Evolutionary conservation across 2,329 filamentous ascomycete genomes (phyloP), one percentile per base, ranked within the genome.

Genomic region (Metarhizium rileyi): DNA sequence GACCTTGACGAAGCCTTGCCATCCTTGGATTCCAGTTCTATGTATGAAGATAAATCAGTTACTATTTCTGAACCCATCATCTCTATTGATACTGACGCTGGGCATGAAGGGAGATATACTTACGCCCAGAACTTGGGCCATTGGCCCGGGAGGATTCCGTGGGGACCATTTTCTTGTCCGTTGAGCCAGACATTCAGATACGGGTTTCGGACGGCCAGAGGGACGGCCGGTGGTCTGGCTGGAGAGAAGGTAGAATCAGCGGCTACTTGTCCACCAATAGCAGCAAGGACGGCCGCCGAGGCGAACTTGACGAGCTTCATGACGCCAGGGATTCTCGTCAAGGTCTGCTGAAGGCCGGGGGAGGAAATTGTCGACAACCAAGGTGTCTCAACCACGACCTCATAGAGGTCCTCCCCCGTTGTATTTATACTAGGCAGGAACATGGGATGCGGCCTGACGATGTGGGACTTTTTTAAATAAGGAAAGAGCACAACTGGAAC

Each of bases 151-250:
- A 90, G 72, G 52, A 84, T 77, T 1, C 83, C 83, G 30, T 81
- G 81, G 59, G 83, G 79, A 9, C 78, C 76, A 22, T 76, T 78
- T 61, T 81, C 73, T 26, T 70, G 77, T 1, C 81, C 81, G 50
- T 77, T 67, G 40, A 84, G 71, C 83, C 84, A 88, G 14, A 81
- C 78, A 61, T 79, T 88, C 16, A 90, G 66, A 57, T 90, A 91
- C 0, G 87, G 87, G 9, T 81, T 84, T 53, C 80, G 81, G 42
- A 90, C 86, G 41, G 85, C 85, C 30, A 91, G 66, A 12, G 87
- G 86, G 26, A 86, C 72, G 1, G 84, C 76, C 16, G 84, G 84
- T 40, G 84, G 83, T 6, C 81, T 74, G 33, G 78, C 76, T 30
- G 84, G 84, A 33, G 68, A 72, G 60, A 86, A 87, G 2, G 72